phyloP scores from a whole-genome alignment of 2,329 filamentous ascomycete genomes.

The Chaetomiaceae sp. region DNA sequence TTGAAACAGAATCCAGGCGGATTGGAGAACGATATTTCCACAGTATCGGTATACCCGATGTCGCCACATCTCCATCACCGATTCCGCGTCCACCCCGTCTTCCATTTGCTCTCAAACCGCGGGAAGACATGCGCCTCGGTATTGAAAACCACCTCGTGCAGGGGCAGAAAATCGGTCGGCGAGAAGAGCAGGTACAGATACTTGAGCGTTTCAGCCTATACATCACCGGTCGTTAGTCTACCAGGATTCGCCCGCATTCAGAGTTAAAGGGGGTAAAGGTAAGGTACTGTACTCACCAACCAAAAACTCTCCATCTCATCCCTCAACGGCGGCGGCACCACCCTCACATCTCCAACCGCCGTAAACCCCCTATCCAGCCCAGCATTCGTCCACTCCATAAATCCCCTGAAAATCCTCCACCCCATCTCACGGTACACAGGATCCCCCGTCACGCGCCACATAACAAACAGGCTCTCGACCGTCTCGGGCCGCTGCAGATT shows the following conservation, averaged over 20 bases:
- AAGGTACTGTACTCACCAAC: constrained; percentile 46
- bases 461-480: constrained; percentile 90
- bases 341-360: constrained; percentile 71
- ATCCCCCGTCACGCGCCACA: constrained; percentile 96
- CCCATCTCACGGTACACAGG: constrained; percentile 89
- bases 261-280: not conserved
- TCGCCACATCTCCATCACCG: not conserved
- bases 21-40: too few species aligned
- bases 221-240: not conserved
- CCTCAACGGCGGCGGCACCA: constrained; percentile 62
- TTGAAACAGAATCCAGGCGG: too few species aligned
- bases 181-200: constrained; percentile 96
- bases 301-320: constrained; percentile 99
- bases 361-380: constrained; percentile 76
- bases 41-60: too few species aligned
- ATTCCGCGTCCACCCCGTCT: constrained; percentile 69
- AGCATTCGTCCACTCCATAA: constrained; percentile 78
- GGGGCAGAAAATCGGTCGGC: constrained; percentile 71
- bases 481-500: constrained; percentile 96
- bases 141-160: constrained; percentile 87
- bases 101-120: constrained; percentile 56
- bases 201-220: constrained; percentile 79
- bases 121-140: constrained; percentile 92
- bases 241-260: not conserved
- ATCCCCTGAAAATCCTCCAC: constrained; percentile 96